These are phyloP conservation scores for Nakazawaea ernobii DNA, from an alignment of 805 yeast species.

Conservation along the genomic window DNA sequence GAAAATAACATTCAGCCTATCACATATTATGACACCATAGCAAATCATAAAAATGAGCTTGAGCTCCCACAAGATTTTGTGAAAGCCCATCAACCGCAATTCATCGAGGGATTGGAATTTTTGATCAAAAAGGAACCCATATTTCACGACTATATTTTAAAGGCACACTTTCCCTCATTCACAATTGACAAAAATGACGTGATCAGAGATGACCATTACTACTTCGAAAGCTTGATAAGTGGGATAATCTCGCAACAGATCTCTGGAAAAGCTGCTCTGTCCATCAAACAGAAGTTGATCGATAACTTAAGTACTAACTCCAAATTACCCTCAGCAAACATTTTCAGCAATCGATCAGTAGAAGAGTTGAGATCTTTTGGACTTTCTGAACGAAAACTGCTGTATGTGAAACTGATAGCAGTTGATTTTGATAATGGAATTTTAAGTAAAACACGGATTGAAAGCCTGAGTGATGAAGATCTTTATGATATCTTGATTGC, in stretches of 20 bases:
- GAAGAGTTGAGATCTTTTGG: slow-evolving; percentile 61
- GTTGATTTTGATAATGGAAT: slow-evolving; percentile 40
- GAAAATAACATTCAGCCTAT: slow-evolving; percentile 18
- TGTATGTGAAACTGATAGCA: slow-evolving; percentile 53
- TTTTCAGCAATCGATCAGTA: slow-evolving; percentile 31
- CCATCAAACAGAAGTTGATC: slow-evolving; percentile 48
- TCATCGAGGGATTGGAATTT: slow-evolving; percentile 19
- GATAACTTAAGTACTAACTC: slow-evolving; percentile 24
- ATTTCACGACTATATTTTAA: slow-evolving; percentile 11
- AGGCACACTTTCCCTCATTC: slow-evolving; percentile 3
- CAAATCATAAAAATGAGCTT: neutral
- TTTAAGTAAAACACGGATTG: slow-evolving; percentile 31
- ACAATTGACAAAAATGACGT: slow-evolving; percentile 2
- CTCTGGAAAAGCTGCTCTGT: slow-evolving; percentile 73
- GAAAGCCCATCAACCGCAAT: slow-evolving; percentile 15
- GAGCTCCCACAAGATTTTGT: slow-evolving; percentile 13
- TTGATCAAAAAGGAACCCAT: slow-evolving; percentile 21
- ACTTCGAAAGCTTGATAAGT: slow-evolving; percentile 36
- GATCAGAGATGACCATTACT: slow-evolving; percentile 19
- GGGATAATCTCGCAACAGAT: slow-evolving; percentile 69
- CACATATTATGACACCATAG: slow-evolving; percentile 14
- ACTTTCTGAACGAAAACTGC: slow-evolving; percentile 59
- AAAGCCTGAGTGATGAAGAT: slow-evolving; percentile 33
- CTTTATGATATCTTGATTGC: slow-evolving; percentile 41
- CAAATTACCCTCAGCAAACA: slow-evolving; percentile 47